Evolutionary conservation across 495 filamentous ascomycete species (phyloP).

Genomic region (Monascus purpureus): DNA sequence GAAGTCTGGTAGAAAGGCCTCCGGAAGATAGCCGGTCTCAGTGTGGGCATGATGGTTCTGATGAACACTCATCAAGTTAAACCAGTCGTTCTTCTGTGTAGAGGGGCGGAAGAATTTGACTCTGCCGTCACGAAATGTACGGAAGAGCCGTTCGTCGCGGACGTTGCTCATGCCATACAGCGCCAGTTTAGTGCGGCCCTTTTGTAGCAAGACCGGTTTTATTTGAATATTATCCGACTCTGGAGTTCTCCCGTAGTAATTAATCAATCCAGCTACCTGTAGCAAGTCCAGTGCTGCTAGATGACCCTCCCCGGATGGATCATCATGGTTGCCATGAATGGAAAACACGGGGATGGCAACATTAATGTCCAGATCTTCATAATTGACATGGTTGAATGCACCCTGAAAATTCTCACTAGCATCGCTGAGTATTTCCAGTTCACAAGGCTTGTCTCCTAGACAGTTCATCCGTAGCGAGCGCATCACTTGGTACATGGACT

Average conservation of each 20-base stretch:
- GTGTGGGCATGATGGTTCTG: slow-evolving; percentile 93
- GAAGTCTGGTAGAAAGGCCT: slow-evolving; percentile 87
- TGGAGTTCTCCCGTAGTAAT: slow-evolving; percentile 88
- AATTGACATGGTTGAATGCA: slow-evolving; percentile 87
- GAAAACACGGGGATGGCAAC: slow-evolving; percentile 95
- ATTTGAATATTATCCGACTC: slow-evolving; percentile 84
- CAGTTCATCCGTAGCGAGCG: slow-evolving; percentile 84
- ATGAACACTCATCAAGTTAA: slow-evolving; percentile 90
- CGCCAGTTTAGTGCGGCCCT: slow-evolving; percentile 85
- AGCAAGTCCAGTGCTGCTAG: slow-evolving; percentile 81
- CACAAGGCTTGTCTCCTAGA: slow-evolving; percentile 85
- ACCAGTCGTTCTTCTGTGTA: slow-evolving; percentile 81
- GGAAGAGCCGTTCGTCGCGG: slow-evolving; percentile 82
- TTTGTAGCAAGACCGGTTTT: slow-evolving; percentile 86
- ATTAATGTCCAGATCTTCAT: slow-evolving; percentile 95
- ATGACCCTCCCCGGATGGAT: slow-evolving; percentile 86
- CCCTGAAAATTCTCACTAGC: slow-evolving; percentile 75
- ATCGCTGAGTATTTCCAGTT: slow-evolving; percentile 90
- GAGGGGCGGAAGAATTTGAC: slow-evolving; percentile 85
- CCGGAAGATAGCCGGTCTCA: slow-evolving; percentile 79
- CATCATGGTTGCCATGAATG: slow-evolving; percentile 97
- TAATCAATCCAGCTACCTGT: slow-evolving; percentile 79
- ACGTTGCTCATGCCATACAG: slow-evolving; percentile 96
- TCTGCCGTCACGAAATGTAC: slow-evolving; percentile 84
- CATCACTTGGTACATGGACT: slow-evolving; percentile 96